Percentiles rank a stretch among this genome's conserved stretches.
phyloP scores from a whole-genome alignment of 306 rosid species.

The Rosa rugosa region DNA sequence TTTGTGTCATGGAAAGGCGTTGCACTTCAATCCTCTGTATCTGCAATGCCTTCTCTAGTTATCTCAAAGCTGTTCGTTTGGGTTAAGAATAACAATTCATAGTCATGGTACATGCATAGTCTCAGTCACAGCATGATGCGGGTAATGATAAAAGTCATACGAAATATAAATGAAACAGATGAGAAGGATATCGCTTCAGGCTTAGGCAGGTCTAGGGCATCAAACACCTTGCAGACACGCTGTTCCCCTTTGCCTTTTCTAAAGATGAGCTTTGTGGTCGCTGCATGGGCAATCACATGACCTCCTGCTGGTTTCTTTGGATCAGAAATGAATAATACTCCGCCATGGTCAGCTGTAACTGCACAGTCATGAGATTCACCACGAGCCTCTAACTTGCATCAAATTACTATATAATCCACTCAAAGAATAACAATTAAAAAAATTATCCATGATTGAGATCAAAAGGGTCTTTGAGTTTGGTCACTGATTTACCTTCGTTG shows the following conservation, averaged over 20 bases:
- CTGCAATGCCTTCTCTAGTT: slow-evolving; percentile 86
- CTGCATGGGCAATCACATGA: slow-evolving; percentile 94
- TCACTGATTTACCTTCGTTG: slow-evolving; percentile 66
- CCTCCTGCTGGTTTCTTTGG: slow-evolving; percentile 99
- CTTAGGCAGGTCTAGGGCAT: slow-evolving; percentile 91
- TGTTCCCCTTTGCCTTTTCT: slow-evolving; percentile 98
- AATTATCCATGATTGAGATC: too few relatives aligned
- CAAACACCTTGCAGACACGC: slow-evolving; percentile 91
- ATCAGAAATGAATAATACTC: slow-evolving; percentile 85
- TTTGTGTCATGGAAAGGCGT: neutral
- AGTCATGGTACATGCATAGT: neutral
- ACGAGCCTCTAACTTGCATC: neutral
- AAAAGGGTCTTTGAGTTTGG: neutral
- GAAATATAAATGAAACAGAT: too few relatives aligned
- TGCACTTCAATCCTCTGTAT: slow-evolving; percentile 67
- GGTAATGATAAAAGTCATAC: too few relatives aligned
- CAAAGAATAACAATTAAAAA: too few relatives aligned
- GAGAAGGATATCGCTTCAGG: slow-evolving; percentile 90
- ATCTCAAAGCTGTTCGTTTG: slow-evolving; percentile 71
- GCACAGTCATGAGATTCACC: slow-evolving; percentile 39
- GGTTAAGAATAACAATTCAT: slow-evolving; percentile 49
- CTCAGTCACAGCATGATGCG: neutral
- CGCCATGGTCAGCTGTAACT: slow-evolving; percentile 95
- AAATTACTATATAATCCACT: too few relatives aligned
- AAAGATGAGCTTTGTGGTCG: slow-evolving; percentile 83